Conservation (phyloP, 2,329 filamentous ascomycete genomes). For the Colletotrichum zoysiae region DNA sequence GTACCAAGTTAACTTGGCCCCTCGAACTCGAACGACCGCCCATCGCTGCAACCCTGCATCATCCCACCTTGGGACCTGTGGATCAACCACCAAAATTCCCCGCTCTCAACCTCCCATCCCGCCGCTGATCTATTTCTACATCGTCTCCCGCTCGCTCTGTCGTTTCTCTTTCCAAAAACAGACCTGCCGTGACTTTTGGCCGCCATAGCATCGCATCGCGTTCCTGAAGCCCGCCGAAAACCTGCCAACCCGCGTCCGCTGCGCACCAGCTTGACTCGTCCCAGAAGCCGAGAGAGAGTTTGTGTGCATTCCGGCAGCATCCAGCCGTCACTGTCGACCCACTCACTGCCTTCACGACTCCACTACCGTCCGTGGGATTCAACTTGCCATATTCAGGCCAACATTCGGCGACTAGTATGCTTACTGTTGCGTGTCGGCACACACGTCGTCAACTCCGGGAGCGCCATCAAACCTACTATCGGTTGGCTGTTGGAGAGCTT, state of each 20-base stretch:
- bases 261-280: conserved; percentile 12
- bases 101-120: conserved; percentile 41
- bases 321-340: conserved; percentile 11
- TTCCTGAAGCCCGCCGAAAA: conserved; percentile 4
- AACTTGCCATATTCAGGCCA: conserved; percentile 21
- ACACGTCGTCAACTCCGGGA: conserved; percentile 23
- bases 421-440: conserved; percentile 32
- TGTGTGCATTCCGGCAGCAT: conserved; percentile 6
- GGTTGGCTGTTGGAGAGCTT: conserved; percentile 1
- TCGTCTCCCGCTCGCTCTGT: conserved; percentile 24
- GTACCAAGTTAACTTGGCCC: conserved; percentile 31
- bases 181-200: conserved; percentile 25
- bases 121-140: conserved; percentile 33
- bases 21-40: conserved; percentile 28
- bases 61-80: conserved; percentile 41
- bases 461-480: conserved; percentile 12
- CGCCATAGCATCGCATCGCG: conserved; percentile 27
- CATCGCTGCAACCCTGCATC: conserved; percentile 41
- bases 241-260: conserved; percentile 7
- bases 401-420: conserved; percentile 31
- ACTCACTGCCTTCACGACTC: conserved; percentile 10
- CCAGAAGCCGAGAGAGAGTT: neutral
- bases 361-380: conserved; percentile 13
- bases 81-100: conserved; percentile 40
- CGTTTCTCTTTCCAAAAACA: conserved; percentile 21